These are phyloP conservation scores for Immersiella caudata DNA, from an alignment of 495 filamentous ascomycete genomes.

Conservation along the genomic window DNA sequence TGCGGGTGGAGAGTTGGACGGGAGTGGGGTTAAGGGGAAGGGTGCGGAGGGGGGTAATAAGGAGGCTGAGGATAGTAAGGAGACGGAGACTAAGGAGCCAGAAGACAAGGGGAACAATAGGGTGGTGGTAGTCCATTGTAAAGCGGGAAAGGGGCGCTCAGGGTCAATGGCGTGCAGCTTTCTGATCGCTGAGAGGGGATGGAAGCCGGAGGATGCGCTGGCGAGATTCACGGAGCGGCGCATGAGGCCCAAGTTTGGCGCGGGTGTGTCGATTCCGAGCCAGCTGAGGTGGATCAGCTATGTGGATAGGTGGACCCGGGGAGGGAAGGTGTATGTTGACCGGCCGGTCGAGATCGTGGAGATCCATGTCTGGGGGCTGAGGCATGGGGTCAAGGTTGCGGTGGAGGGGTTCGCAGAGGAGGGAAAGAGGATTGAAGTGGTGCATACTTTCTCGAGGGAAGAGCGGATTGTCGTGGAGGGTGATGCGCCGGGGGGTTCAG, in stretches of 20 bases:
- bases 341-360: constrained; percentile 82
- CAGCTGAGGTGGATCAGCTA: constrained; percentile 90
- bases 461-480: constrained; percentile 76
- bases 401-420: constrained; percentile 86
- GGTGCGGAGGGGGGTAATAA: constrained; percentile 21
- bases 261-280: constrained; percentile 89
- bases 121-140: constrained; percentile 93
- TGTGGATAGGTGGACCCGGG: constrained; percentile 77
- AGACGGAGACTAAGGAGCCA: neutral
- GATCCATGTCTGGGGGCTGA: constrained; percentile 85
- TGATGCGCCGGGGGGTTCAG: constrained; percentile 49
- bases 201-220: constrained; percentile 77
- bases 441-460: constrained; percentile 75
- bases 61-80: constrained; percentile 29
- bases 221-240: constrained; percentile 80
- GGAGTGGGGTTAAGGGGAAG: constrained; percentile 12
- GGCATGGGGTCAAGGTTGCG: constrained; percentile 83
- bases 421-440: constrained; percentile 79
- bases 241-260: constrained; percentile 86
- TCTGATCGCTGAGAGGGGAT: constrained; percentile 86
- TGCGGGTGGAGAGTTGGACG: constrained; percentile 51
- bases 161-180: constrained; percentile 89
- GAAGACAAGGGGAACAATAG: constrained; percentile 38
- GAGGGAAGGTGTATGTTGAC: constrained; percentile 79
- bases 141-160: constrained; percentile 92